These are phyloP conservation scores for Chytriomyces hyalinus DNA, from an alignment of 192 early-diverging fungal species.

Conservation along the genomic window DNA sequence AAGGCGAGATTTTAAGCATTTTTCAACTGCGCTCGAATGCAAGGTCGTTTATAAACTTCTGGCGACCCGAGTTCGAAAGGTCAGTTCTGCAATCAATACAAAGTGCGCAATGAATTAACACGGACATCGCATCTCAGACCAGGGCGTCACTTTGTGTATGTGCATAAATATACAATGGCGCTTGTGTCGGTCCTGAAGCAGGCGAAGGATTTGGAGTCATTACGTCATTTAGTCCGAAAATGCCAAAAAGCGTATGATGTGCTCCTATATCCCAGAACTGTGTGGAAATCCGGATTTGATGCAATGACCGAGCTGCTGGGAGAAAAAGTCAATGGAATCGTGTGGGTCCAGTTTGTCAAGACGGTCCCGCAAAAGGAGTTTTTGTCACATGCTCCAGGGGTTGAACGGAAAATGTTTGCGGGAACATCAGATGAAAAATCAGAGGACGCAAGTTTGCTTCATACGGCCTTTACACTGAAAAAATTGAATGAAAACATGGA, in stretches of 20 bases:
- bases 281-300: conserved; percentile 55
- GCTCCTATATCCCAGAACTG: conserved; percentile 58
- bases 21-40: conserved; percentile 64
- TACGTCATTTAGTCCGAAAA: conserved; percentile 62
- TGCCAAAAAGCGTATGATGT: conserved; percentile 56
- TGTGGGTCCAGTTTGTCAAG: conserved; percentile 34
- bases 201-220: conserved; percentile 60
- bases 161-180: conserved; percentile 70
- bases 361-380: conserved; percentile 26
- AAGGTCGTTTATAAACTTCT: conserved; percentile 69
- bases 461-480: conserved; percentile 39
- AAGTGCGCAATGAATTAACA: background rate
- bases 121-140: conserved; percentile 46
- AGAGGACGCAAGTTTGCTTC: conserved; percentile 16
- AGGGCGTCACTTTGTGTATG: conserved; percentile 78
- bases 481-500: conserved; percentile 40
- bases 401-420: conserved; percentile 30
- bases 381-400: conserved; percentile 1
- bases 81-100: conserved; percentile 29
- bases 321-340: conserved; percentile 30
- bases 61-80: conserved; percentile 81
- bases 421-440: background rate
- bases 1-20: conserved; percentile 60
- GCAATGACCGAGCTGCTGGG: conserved; percentile 21
- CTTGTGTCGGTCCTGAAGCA: conserved; percentile 65